Evolutionary conservation across 805 yeast species (phyloP).

Genomic region (Ogataea haglerorum): DNA sequence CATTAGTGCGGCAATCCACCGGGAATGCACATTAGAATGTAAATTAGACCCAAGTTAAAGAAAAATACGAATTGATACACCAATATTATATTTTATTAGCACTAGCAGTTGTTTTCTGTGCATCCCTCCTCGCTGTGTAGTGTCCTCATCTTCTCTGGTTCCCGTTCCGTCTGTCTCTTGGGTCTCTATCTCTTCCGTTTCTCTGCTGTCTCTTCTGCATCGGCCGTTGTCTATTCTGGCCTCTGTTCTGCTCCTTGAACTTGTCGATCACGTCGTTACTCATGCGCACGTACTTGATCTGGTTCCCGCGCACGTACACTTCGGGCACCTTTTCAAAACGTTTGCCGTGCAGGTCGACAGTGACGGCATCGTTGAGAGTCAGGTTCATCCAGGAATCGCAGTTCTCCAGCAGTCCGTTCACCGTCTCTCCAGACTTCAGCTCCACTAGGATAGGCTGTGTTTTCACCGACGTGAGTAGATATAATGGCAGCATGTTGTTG

Average conservation of each 20-base stretch:
- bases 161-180: conserved; percentile 6
- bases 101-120: no score
- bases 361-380: conserved; percentile 72
- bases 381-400: conserved; percentile 97
- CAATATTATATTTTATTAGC: no score
- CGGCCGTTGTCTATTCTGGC: conserved; percentile 26
- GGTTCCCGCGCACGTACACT: conserved; percentile 80
- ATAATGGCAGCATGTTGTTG: conserved; percentile 72
- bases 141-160: neutral
- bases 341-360: conserved; percentile 59
- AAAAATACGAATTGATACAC: no score
- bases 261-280: conserved; percentile 75
- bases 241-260: conserved; percentile 61
- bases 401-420: conserved; percentile 77
- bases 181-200: conserved; percentile 21
- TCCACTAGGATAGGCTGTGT: conserved; percentile 86
- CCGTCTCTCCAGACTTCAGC: conserved; percentile 84
- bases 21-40: no score
- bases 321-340: conserved; percentile 63
- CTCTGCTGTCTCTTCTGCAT: conserved; percentile 23
- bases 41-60: no score
- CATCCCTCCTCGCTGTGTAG: no score
- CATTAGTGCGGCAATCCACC: no score
- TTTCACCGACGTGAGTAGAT: conserved; percentile 84
- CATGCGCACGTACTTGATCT: conserved; percentile 72